Percentiles rank a stretch among this genome's conserved stretches.
Conservation (phyloP, 306 rosid species). For the Dryas drummondii region DNA sequence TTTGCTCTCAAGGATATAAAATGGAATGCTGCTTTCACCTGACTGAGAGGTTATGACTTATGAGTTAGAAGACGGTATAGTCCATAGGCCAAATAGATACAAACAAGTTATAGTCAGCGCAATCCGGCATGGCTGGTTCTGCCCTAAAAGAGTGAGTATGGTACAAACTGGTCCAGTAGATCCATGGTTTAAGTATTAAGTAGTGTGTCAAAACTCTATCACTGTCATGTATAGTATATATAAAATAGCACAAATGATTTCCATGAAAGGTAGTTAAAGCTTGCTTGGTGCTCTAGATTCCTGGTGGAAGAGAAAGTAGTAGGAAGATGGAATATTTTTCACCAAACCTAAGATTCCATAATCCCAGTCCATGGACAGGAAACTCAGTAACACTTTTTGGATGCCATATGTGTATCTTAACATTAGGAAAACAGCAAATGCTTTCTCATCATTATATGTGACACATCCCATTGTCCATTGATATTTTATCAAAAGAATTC, state of each 20-base stretch:
- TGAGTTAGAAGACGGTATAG: too few species aligned
- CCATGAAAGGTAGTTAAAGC: not conserved
- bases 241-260: not conserved
- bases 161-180: not conserved
- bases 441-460: not conserved
- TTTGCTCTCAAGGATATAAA: too few species aligned
- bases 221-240: too few species aligned
- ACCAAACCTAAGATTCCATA: constrained; percentile 7
- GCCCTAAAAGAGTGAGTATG: too few species aligned
- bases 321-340: not conserved
- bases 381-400: not conserved
- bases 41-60: too few species aligned
- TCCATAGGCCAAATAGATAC: not conserved
- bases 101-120: constrained; percentile 4
- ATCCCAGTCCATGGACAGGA: not conserved
- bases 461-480: constrained; percentile 7
- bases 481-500: constrained; percentile 27
- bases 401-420: not conserved
- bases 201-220: not conserved
- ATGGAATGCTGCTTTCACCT: not conserved
- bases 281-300: not conserved
- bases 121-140: too few species aligned
- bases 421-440: not conserved
- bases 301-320: too few species aligned
- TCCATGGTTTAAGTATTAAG: not conserved